A percentile compares a stretch with the other conserved stretches of the same genome.
phyloP scores from a whole-genome alignment of 139 green algal genomes.

The Pleodorina starrii region DNA sequence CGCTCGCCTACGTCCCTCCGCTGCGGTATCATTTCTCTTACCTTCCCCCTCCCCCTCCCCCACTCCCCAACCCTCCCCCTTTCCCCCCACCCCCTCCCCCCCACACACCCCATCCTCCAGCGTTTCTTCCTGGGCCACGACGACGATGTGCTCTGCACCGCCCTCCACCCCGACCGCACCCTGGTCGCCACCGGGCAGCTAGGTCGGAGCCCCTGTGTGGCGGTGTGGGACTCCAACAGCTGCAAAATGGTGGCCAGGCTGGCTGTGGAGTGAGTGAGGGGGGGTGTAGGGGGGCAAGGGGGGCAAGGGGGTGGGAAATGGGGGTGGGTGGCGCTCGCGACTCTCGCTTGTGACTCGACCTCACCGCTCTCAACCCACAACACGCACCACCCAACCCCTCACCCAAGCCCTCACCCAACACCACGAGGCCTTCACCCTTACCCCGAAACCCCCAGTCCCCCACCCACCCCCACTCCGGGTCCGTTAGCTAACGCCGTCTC shows the following conservation, averaged over 20 bases:
- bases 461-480: no score
- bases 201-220: constrained; percentile 57
- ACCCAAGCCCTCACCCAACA: no score
- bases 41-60: neutral
- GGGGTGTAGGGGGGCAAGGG: neutral
- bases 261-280: constrained; percentile 2
- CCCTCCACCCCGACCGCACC: constrained; percentile 59
- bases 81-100: neutral
- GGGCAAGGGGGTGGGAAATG: no score
- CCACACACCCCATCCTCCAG: constrained; percentile 55
- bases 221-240: constrained; percentile 59
- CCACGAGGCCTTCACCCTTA: no score
- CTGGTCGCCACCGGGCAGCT: constrained; percentile 71
- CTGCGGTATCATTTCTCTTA: no score
- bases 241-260: constrained; percentile 33
- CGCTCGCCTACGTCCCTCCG: no score
- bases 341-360: no score
- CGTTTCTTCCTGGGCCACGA: constrained; percentile 79
- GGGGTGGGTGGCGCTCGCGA: no score
- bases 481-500: no score
- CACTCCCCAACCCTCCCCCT: neutral
- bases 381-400: no score
- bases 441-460: no score
- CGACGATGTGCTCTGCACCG: constrained; percentile 81
- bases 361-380: no score